Evolutionary conservation across 2,329 filamentous ascomycete genomes (phyloP), one percentile per base, ranked within the genome.

Genomic region (Alternaria sp.): DNA sequence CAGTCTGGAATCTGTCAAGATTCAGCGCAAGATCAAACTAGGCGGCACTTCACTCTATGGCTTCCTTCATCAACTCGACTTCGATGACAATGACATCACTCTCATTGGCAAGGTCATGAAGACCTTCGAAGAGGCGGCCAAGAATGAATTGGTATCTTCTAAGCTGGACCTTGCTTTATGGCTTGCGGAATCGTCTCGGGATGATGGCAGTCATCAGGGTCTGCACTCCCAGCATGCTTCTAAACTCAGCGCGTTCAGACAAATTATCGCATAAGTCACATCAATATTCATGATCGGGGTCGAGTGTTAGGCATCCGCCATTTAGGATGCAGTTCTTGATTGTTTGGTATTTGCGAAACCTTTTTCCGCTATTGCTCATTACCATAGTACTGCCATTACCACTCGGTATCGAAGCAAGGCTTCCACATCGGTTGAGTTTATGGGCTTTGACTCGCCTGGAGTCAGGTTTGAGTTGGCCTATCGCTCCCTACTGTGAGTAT

Each of bases 361-460:
- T 25, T 16, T 16, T 9, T 16, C 12, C 20, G 6, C 5, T 43
- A 14, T 43, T 43, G 20, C 40, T 43, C 12, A 5, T 38, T n/a
- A 10, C 12, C 46, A 38, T 38, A 18, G n/a, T 7, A 27, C 32
- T 18, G 11, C 22, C 46, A 45, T 32, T 11, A 9, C 25, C 22
- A n/a, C 25, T 20, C 7, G 30, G 25, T 50, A 27, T 25, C 9
- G 5, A 36, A 27, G 46, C 32, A 5, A 18, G 16, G 18, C 9
- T 4, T 50, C 9, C 10, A 27, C 20, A 27, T 50, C 2, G 32
- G 46, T 38, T 8, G 46, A 50, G 32, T 20, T n/a, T 38, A 30
- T 50, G 25, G 46, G 20, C 30, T 50, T 50, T 38, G 46, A 27
- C 46, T 50, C 46, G n/a, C 32, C 46, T 50, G 46, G 16, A 20